Evolutionary conservation across 1,139 yeast genomes (phyloP).

Genomic region (Pichia terricola): DNA sequence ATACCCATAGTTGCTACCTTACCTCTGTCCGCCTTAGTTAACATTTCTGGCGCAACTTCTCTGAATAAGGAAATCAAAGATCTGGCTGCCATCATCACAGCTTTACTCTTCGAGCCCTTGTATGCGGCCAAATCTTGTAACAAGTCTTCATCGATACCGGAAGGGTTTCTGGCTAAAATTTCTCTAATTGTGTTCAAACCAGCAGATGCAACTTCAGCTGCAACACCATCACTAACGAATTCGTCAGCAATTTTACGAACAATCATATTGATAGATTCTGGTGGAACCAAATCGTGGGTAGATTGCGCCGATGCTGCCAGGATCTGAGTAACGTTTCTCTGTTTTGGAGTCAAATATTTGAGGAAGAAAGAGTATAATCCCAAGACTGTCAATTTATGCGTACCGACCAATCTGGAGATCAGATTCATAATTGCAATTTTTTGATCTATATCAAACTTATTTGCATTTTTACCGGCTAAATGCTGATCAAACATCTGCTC

Average conservation of each 20-base stretch:
- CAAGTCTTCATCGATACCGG: constrained; percentile 79
- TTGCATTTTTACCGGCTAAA: constrained; percentile 54
- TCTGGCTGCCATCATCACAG: constrained; percentile 91
- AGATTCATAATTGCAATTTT: constrained; percentile 81
- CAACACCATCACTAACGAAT: constrained; percentile 96
- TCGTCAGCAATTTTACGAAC: constrained; percentile 93
- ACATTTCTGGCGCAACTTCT: constrained; percentile 95
- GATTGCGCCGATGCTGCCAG: constrained; percentile 98
- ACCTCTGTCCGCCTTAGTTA: constrained; percentile 83
- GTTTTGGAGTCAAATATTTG: constrained; percentile 89
- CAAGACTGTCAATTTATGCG: constrained; percentile 83
- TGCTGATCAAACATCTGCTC: constrained; percentile 69
- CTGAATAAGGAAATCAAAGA: constrained; percentile 79
- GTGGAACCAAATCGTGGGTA: constrained; percentile 93
- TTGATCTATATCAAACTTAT: constrained; percentile 72
- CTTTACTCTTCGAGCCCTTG: constrained; percentile 86
- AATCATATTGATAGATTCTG: constrained; percentile 71
- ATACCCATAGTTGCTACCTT: constrained; percentile 78
- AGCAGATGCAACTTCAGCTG: constrained; percentile 96
- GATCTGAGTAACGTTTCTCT: constrained; percentile 85
- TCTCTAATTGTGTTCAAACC: constrained; percentile 94
- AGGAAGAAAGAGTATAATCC: constrained; percentile 84
- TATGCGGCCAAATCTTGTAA: constrained; percentile 85
- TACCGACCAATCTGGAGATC: constrained; percentile 80
- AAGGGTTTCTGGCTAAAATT: constrained; percentile 83